Percentiles rank a stretch among this genome's conserved stretches.
Evolutionary conservation across 225 moss, liverwort and hornwort genomes (phyloP).

Genomic region (Pseudoscleropodium purum): DNA sequence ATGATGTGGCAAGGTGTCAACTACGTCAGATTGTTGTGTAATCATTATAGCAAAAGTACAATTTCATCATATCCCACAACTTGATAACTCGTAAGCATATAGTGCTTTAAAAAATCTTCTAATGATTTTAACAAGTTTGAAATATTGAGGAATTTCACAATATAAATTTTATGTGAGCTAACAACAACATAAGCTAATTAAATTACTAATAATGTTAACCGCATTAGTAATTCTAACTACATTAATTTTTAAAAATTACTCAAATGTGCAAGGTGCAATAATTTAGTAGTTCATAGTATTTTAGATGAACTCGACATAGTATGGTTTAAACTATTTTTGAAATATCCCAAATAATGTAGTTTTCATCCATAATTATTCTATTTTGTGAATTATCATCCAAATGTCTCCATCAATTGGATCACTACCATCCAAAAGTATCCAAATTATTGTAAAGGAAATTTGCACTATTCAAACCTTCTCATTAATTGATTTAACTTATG

Average conservation of each 20-base stretch:
- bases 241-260: neutral
- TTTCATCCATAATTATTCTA: neutral
- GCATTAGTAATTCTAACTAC: neutral
- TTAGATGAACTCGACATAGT: neutral
- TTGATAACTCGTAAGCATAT: no score
- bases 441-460: neutral
- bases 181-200: neutral
- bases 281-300: neutral
- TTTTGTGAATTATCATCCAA: neutral
- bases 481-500: neutral
- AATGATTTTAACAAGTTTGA: neutral
- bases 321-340: neutral
- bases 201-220: no score
- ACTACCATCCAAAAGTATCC: neutral
- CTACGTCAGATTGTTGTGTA: no score
- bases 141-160: neutral
- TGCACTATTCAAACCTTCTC: fast-evolving
- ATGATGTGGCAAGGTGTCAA: no score
- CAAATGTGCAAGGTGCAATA: neutral
- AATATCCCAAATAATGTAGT: neutral
- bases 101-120: no score
- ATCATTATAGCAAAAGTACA: no score
- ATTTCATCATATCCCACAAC: no score
- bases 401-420: neutral
- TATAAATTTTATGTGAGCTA: neutral